Conservation (phyloP, 495 filamentous ascomycete species). For the Tuber aestivum region DNA sequence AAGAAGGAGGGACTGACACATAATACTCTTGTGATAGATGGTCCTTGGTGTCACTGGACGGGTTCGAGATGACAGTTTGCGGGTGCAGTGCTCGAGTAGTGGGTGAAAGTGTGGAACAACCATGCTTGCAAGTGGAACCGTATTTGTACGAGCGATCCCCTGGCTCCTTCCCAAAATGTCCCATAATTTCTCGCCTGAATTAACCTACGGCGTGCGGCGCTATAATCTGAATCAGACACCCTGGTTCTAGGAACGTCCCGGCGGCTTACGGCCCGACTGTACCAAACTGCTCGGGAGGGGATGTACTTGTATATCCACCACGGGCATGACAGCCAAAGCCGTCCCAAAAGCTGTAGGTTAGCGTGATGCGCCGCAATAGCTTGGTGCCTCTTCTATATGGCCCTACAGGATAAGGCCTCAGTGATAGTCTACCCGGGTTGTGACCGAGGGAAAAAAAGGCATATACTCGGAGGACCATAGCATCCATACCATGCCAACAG, state of each 20-base stretch:
- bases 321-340: background rate
- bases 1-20: background rate
- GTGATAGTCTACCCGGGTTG: background rate
- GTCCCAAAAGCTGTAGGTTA: background rate
- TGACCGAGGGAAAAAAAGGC: background rate
- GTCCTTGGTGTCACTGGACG: background rate
- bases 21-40: background rate
- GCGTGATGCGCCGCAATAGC: background rate
- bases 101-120: background rate
- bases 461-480: background rate
- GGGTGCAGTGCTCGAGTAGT: background rate
- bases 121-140: background rate
- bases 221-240: background rate
- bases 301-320: background rate
- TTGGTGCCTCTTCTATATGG: background rate
- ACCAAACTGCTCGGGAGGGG: background rate
- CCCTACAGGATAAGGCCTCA: background rate
- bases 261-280: background rate
- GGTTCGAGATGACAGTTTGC: background rate
- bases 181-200: background rate
- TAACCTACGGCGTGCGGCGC: too few species aligned
- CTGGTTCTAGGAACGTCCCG: background rate
- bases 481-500: background rate
- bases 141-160: background rate
- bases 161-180: background rate